These are phyloP conservation scores for Arabidopsis hybrid DNA, from an alignment of 441 rosid genomes.

Conservation along the genomic window DNA sequence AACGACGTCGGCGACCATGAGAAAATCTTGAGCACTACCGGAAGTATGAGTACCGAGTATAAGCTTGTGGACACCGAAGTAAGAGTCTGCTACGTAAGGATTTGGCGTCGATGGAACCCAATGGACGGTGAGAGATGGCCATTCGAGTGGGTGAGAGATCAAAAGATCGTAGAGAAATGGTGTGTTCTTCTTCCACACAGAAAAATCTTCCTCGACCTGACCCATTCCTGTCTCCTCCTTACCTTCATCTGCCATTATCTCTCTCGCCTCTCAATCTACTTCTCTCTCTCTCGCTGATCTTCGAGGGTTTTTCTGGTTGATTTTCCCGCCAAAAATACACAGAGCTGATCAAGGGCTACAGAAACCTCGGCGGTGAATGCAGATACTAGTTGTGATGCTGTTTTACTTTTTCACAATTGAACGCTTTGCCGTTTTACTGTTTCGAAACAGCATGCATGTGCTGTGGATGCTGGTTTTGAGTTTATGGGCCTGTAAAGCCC, in stretches of 20 bases:
- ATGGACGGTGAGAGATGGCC: constrained; percentile 76
- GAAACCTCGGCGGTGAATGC: constrained; percentile 1
- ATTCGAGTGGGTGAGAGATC: constrained; percentile 70
- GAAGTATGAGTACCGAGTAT: constrained; percentile 93
- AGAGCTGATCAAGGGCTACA: neutral
- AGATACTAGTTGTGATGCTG: neutral
- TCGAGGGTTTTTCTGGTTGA: constrained; percentile 1
- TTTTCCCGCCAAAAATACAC: constrained; percentile 51
- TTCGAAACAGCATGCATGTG: neutral
- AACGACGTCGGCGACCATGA: constrained; percentile 87
- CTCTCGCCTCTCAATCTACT: neutral
- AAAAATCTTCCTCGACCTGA: constrained; percentile 53
- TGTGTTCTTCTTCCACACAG: constrained; percentile 92
- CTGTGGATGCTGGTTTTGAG: neutral
- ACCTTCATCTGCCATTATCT: constrained; percentile 51
- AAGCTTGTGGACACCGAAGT: constrained; percentile 68
- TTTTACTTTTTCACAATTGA: neutral
- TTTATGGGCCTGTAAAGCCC: neutral
- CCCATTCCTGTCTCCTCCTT: constrained; percentile 73
- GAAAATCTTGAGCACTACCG: constrained; percentile 68
- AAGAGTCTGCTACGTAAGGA: constrained; percentile 54
- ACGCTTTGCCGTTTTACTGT: constrained; percentile 25
- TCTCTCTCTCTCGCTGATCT: constrained; percentile 40
- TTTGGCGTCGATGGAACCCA: constrained; percentile 74
- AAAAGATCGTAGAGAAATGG: constrained; percentile 88